Evolutionary conservation across 108 stramenopile genomes (phyloP), one percentile per base, ranked within the genome.

Genomic region (Discostella pseudostelligera): DNA sequence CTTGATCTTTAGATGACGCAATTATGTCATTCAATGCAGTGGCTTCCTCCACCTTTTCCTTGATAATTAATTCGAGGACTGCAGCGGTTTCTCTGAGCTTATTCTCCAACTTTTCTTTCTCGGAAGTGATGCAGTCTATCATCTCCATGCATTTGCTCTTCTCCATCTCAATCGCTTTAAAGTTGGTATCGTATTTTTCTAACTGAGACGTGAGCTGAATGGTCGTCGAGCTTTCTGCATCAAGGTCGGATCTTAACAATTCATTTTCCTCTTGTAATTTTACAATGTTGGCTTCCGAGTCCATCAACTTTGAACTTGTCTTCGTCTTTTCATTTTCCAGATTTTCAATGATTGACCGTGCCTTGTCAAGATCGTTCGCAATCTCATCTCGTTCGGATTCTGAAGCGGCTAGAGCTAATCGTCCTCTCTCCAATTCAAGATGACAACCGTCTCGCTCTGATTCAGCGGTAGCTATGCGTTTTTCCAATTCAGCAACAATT

Each of bases 381-480:
- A 56, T 25, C 32, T 20, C 37, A 39, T 36, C 32, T 1, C 32
- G 26, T 39, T 39, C 35, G 32, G 55, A 39, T 26, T 39, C 32
- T 36, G 32, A n/a, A 2, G n/a, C 36, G 12, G 55, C 16, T 17
- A 56, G 19, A 10, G 35, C 55, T 17, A 56, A 17, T 39, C 2
- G 55, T 36, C 32, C 3, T 26, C 32, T 14, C 35, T 56, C 35
- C 29, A 56, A 17, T 36, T 56, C 59, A 25, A 60, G 45, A 44
- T 17, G 59, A 42, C 40, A 21, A 60, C 39, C 20, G 24, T 60
- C 59, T 29, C 59, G 59, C 4, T 60, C 59, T 26, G 59, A 13
- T 46, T 60, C 59, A 4, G 26, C 22, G 20, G 1, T 19, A 17
- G 59, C 1, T 20, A 45, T 60, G 16, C 40, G 59, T 20, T 60